Evolutionary conservation across 495 filamentous ascomycete species (phyloP).

Genomic region (Talaromyces nanjingensis): DNA sequence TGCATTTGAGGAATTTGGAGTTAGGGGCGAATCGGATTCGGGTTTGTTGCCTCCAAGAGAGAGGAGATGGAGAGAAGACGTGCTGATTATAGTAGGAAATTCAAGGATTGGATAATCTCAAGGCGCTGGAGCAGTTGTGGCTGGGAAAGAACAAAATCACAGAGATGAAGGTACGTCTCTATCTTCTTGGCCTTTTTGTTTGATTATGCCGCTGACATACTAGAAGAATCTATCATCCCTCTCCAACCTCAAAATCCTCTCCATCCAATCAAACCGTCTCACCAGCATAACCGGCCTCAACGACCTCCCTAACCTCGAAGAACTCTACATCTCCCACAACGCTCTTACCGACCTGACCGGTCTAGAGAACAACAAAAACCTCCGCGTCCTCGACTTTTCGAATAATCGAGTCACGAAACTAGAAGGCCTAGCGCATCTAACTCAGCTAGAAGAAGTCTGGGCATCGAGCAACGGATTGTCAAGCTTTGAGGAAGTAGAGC

Average conservation of each 20-base stretch:
- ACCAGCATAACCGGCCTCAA: conserved; percentile 69
- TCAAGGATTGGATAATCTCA: conserved; percentile 73
- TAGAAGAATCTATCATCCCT: conserved; percentile 58
- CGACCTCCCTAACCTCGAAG: conserved; percentile 71
- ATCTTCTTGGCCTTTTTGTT: not conserved
- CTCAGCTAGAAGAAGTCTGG: conserved; percentile 84
- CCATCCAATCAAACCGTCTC: conserved; percentile 95
- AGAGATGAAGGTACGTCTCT: conserved; percentile 55
- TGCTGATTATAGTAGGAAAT: conserved; percentile 53
- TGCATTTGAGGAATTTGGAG: conserved; percentile 72
- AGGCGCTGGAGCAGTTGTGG: conserved; percentile 80
- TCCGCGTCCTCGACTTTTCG: conserved; percentile 81
- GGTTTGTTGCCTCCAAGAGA: conserved; percentile 24
- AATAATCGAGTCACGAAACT: conserved; percentile 80
- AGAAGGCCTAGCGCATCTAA: conserved; percentile 59
- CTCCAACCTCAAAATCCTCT: conserved; percentile 76
- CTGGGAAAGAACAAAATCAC: conserved; percentile 97
- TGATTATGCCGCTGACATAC: not conserved
- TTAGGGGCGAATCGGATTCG: conserved; percentile 87
- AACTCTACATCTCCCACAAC: conserved; percentile 98
- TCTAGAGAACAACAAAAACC: conserved; percentile 58
- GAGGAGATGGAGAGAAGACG: not conserved
- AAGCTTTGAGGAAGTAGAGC: conserved; percentile 78
- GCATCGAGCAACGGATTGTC: conserved; percentile 79
- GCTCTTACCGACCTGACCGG: conserved; percentile 71